Evolutionary conservation across 116 monocot genomes (phyloP).

Genomic region (Zostera marina): DNA sequence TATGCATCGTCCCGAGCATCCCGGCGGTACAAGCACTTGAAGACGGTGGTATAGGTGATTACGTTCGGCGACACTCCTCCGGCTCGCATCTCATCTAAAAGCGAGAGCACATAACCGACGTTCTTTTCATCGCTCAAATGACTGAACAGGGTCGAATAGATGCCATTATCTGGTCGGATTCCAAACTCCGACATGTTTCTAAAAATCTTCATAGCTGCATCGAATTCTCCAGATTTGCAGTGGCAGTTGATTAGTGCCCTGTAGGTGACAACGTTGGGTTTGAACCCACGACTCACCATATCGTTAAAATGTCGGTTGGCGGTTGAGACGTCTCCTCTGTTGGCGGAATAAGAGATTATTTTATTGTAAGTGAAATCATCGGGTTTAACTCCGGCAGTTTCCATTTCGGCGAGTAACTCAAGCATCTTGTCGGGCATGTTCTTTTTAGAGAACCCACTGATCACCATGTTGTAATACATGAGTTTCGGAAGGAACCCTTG

Average conservation of each 20-base stretch:
- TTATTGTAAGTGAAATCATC: slow-evolving; percentile 71
- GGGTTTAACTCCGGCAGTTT: slow-evolving; percentile 27
- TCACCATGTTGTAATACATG: slow-evolving; percentile 59
- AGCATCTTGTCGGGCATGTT: slow-evolving; percentile 37
- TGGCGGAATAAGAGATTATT: slow-evolving; percentile 39
- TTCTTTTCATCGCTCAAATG: slow-evolving; percentile 22
- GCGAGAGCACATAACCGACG: slow-evolving; percentile 19
- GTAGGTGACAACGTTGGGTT: slow-evolving; percentile 55
- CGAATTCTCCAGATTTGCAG: slow-evolving; percentile 38
- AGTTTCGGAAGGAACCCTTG: slow-evolving; percentile 41
- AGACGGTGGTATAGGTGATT: slow-evolving; percentile 55
- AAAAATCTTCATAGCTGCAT: slow-evolving; percentile 41
- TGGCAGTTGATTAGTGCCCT: slow-evolving; percentile 66
- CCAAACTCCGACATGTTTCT: slow-evolving; percentile 23
- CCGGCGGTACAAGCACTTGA: slow-evolving; percentile 31
- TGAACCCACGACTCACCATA: slow-evolving; percentile 32
- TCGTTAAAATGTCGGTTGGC: slow-evolving; percentile 29
- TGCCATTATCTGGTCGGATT: slow-evolving; percentile 29
- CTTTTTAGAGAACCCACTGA: slow-evolving; percentile 63
- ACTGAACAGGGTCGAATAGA: slow-evolving; percentile 60
- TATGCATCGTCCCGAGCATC: slow-evolving; percentile 47
- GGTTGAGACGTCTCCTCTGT: slow-evolving; percentile 32
- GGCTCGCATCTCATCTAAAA: slow-evolving; percentile 45
- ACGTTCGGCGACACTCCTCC: slow-evolving; percentile 28
- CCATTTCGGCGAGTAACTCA: slow-evolving; percentile 45